A percentile compares a stretch with the other conserved stretches of the same genome.
Evolutionary conservation across 306 rosid genomes (phyloP).

Genomic region (Rosa multiflora): DNA sequence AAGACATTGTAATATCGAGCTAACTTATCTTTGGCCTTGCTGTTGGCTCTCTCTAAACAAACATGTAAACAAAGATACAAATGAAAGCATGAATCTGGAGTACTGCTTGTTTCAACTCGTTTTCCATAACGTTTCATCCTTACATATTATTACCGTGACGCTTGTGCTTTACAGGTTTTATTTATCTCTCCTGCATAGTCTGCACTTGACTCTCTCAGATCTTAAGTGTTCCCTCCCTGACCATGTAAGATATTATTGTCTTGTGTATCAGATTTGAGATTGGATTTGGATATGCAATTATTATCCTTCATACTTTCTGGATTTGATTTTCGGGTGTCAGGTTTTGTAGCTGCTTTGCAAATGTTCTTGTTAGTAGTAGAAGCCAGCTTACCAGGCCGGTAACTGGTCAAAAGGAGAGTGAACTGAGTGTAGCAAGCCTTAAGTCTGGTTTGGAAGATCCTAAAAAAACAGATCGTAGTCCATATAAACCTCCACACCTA

Average conservation of each 20-base stretch:
- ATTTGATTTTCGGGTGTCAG: conserved; percentile 60
- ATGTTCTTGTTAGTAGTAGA: conserved; percentile 56
- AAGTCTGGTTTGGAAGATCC: conserved; percentile 44
- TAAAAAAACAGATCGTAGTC: conserved; percentile 39
- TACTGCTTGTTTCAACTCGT: not conserved
- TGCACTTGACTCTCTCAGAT: conserved; percentile 74
- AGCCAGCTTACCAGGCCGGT: conserved; percentile 34
- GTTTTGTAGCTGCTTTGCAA: conserved; percentile 72
- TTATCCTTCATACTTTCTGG: conserved; percentile 25
- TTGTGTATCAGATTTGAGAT: conserved; percentile 9
- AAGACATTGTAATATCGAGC: conserved; percentile 69
- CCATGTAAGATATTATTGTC: conserved; percentile 61
- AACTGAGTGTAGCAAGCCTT: conserved; percentile 24
- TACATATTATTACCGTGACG: conserved; percentile 16
- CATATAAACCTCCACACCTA: conserved; percentile 93
- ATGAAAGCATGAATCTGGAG: not conserved
- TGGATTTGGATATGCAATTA: conserved; percentile 8
- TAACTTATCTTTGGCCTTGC: conserved; percentile 16
- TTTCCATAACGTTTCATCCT: conserved; percentile 13
- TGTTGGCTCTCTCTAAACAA: not conserved
- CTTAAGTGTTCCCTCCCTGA: conserved; percentile 70
- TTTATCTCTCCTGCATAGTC: conserved; percentile 64
- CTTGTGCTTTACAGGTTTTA: conserved; percentile 69
- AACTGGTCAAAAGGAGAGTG: conserved; percentile 42
- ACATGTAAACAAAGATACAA: conserved; percentile 23